A percentile compares a stretch with the other conserved stretches of the same genome.
Evolutionary conservation across 2,329 filamentous ascomycete genomes (phyloP).

Genomic region (Lachnum nothofagi): DNA sequence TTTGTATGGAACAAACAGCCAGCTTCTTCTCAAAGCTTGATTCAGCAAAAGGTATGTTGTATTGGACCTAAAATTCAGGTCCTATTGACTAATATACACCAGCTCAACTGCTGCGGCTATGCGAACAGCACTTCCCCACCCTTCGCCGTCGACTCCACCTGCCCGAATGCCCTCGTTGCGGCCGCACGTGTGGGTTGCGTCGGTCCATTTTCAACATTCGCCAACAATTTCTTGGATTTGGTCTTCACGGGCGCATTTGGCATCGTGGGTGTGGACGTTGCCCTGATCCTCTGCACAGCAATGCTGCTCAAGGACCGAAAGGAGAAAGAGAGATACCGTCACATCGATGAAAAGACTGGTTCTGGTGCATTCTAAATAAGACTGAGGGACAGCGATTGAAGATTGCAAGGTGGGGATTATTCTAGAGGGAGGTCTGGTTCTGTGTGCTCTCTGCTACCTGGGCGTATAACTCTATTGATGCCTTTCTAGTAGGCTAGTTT

Average conservation of each 20-base stretch:
- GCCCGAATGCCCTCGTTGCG: conserved; percentile 65
- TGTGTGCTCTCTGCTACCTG: conserved; percentile 7
- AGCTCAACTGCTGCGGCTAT: conserved; percentile 81
- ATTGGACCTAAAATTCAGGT: neutral
- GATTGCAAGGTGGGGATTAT: too few relatives aligned
- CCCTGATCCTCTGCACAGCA: conserved; percentile 65
- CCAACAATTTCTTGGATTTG: conserved; percentile 66
- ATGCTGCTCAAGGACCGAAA: conserved; percentile 77
- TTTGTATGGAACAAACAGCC: conserved; percentile 57
- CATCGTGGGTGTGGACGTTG: conserved; percentile 65
- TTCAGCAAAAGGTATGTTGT: conserved; percentile 62
- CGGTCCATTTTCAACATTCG: conserved; percentile 59
- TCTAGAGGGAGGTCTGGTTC: neutral
- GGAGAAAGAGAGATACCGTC: conserved; percentile 70
- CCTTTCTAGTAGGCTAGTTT: conserved; percentile 11
- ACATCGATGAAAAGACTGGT: conserved; percentile 75
- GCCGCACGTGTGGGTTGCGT: conserved; percentile 67
- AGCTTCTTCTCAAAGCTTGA: conserved; percentile 55
- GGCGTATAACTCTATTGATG: conserved; percentile 6
- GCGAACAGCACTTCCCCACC: conserved; percentile 65
- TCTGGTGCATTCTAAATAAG: conserved; percentile 48
- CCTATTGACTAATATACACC: conserved; percentile 17
- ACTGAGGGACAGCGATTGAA: too few relatives aligned
- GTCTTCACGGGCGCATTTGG: conserved; percentile 78
- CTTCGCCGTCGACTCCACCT: conserved; percentile 64